phyloP scores from a whole-genome alignment of 73 alveolate species.

The Paramecium sonneborni region DNA sequence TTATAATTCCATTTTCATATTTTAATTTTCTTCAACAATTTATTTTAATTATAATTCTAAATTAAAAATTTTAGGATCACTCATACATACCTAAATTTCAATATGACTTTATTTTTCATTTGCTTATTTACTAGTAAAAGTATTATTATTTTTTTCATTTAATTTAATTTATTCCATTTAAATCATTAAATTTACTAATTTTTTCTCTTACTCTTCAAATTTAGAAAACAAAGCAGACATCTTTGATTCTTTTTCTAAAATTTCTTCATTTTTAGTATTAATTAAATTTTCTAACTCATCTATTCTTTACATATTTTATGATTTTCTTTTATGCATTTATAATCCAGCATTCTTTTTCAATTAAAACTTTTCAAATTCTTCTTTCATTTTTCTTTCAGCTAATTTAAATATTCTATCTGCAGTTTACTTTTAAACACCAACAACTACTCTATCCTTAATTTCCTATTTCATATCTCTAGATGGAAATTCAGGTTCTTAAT shows the following conservation, averaged over 20 bases:
- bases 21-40: not conserved
- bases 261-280: conserved; percentile 9
- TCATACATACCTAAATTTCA: conserved; percentile 21
- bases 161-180: not conserved
- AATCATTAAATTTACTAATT: not conserved
- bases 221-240: not conserved
- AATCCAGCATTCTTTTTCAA: conserved; percentile 13
- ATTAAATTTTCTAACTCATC: conserved; percentile 33
- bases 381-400: conserved; percentile 29
- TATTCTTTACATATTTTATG: not conserved
- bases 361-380: not conserved
- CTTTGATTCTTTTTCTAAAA: conserved; percentile 24
- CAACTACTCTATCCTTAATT: not conserved
- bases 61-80: not conserved
- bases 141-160: not conserved
- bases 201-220: not conserved
- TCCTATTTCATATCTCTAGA: conserved; percentile 12
- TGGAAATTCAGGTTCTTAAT: not conserved
- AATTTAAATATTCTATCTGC: conserved; percentile 19
- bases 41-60: conserved; percentile 13
- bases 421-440: not conserved
- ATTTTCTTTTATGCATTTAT: not conserved
- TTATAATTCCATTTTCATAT: not conserved
- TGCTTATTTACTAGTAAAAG: not conserved
- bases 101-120: not conserved